A percentile compares a stretch with the other conserved stretches of the same genome.
Evolutionary conservation across 306 rosid species (phyloP).

Genomic region (Lathyrus tuberosus): DNA sequence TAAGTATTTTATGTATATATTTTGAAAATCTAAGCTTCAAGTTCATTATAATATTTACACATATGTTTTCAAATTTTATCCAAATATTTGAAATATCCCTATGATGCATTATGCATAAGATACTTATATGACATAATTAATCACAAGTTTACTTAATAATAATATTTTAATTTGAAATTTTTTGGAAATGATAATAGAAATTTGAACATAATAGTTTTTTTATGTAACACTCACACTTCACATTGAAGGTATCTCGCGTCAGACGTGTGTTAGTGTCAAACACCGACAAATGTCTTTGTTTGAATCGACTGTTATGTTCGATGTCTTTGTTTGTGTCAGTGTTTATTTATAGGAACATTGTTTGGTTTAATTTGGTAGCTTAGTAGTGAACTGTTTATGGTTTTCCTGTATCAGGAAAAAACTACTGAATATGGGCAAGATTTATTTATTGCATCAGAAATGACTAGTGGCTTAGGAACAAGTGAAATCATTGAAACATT

Average conservation of each 20-base stretch:
- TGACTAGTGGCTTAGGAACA: slow-evolving; percentile 52
- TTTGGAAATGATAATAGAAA: background rate
- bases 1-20: no score
- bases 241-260: background rate
- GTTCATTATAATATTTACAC: no score
- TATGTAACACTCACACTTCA: background rate
- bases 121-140: no score
- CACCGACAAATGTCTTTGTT: no score
- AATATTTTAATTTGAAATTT: no score
- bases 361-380: background rate
- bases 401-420: slow-evolving; percentile 48
- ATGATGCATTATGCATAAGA: no score
- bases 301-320: background rate
- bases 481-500: slow-evolving; percentile 42
- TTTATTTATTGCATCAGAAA: slow-evolving; percentile 44
- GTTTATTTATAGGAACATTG: background rate
- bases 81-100: no score
- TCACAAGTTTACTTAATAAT: no score
- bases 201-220: background rate
- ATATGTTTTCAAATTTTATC: no score
- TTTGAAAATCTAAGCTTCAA: no score
- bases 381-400: background rate
- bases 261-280: background rate
- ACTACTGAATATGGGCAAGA: slow-evolving; percentile 61
- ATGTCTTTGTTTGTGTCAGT: background rate